Percentiles rank a stretch among this genome's conserved stretches.
Evolutionary conservation across 371 early-diverging fungal genomes (phyloP).

Genomic region (Mucor sp.): DNA sequence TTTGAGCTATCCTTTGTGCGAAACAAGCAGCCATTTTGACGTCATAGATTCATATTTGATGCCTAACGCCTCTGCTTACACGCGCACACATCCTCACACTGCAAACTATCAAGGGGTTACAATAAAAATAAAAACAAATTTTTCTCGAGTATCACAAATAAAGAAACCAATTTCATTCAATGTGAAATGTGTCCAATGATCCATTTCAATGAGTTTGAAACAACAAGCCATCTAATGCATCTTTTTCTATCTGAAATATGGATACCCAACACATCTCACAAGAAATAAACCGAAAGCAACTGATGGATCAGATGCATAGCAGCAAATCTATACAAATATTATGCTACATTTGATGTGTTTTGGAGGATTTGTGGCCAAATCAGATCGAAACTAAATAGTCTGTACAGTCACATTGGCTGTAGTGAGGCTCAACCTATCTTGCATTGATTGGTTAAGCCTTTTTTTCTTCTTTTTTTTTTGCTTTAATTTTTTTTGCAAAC

Average conservation of each 20-base stretch:
- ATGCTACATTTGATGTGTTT: background rate
- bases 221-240: constrained; percentile 31
- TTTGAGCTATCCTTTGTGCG: background rate
- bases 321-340: background rate
- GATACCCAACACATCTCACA: background rate
- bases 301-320: background rate
- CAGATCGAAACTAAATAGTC: background rate
- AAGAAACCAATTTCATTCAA: constrained; percentile 2
- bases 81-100: background rate
- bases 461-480: constrained; percentile 14
- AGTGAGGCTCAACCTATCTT: constrained; percentile 15
- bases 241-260: background rate
- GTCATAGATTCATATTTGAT: background rate
- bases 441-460: constrained; percentile 21
- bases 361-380: background rate
- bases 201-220: constrained; percentile 13
- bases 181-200: constrained; percentile 25
- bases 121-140: constrained; percentile 6
- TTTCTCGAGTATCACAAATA: constrained; percentile 16
- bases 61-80: background rate
- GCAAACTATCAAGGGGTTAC: constrained; percentile 3
- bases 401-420: constrained; percentile 12
- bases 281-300: background rate
- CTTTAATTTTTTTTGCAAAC: constrained; percentile 13
- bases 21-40: background rate